A percentile compares a stretch with the other conserved stretches of the same genome.
phyloP scores from a whole-genome alignment of 2,329 filamentous ascomycete genomes.

The Colletotrichum spinosum region DNA sequence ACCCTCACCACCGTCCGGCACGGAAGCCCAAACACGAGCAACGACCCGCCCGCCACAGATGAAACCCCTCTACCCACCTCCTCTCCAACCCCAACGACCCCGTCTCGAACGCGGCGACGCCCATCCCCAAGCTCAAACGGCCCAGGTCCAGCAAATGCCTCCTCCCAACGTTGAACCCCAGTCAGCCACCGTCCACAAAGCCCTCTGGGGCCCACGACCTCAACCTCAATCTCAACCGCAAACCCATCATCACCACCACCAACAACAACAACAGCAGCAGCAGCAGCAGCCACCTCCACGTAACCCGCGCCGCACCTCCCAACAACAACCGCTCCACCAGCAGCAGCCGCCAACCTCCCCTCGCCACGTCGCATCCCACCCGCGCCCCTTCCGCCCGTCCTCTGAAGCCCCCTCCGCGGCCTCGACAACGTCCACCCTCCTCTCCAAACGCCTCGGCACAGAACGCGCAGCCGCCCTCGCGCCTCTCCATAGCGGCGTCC shows the following conservation, averaged over 20 bases:
- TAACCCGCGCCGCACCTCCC: slow-evolving; percentile 5
- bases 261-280: slow-evolving; percentile 34
- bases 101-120: slow-evolving; percentile 24
- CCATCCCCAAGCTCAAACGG: slow-evolving; percentile 26
- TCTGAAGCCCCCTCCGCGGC: slow-evolving; percentile 32
- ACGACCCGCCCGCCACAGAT: slow-evolving; percentile 25
- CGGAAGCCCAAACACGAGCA: slow-evolving; percentile 6
- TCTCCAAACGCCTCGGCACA: slow-evolving; percentile 64
- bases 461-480: slow-evolving; percentile 61
- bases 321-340: slow-evolving; percentile 38
- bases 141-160: slow-evolving; percentile 26
- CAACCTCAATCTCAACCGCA: slow-evolving; percentile 24
- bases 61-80: slow-evolving; percentile 32
- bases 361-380: slow-evolving; percentile 26
- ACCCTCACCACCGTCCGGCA: slow-evolving; percentile 44
- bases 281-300: slow-evolving; percentile 3
- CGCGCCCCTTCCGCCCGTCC: slow-evolving; percentile 31
- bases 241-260: slow-evolving; percentile 34
- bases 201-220: slow-evolving; percentile 25
- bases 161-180: slow-evolving; percentile 23
- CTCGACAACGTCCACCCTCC: slow-evolving; percentile 54
- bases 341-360: slow-evolving; percentile 20
- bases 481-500: slow-evolving; percentile 42
- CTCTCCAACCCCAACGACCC: slow-evolving; percentile 27
- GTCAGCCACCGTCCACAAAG: slow-evolving; percentile 25